phyloP scores from a whole-genome alignment of 1,284 basidiomycete genomes.

The Cerrena zonata region DNA sequence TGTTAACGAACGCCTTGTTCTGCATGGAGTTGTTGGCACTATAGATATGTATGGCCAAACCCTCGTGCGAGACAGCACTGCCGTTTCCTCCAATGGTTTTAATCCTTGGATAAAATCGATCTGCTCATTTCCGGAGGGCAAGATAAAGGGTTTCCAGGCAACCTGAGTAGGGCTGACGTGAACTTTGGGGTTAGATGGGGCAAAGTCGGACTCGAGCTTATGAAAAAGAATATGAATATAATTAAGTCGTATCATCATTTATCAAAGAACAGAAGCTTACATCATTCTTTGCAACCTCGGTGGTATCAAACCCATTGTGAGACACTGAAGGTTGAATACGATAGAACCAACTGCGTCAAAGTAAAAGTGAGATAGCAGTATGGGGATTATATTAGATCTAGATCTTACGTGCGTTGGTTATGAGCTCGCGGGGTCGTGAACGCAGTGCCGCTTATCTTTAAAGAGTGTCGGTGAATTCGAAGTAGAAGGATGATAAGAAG shows the following conservation, averaged over 20 bases:
- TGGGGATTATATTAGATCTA: background rate
- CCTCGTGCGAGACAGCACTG: slow-evolving; percentile 1
- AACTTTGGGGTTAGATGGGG: slow-evolving; percentile 6
- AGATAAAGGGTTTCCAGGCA: slow-evolving; percentile 1
- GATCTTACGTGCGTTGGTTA: slow-evolving; percentile 6
- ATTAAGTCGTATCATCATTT: background rate
- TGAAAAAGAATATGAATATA: background rate
- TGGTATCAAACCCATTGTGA: slow-evolving; percentile 3
- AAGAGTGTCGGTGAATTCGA: background rate
- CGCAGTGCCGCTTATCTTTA: slow-evolving; percentile 6
- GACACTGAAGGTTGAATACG: slow-evolving; percentile 7
- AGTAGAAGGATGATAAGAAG: background rate
- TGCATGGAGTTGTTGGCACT: slow-evolving; percentile 6
- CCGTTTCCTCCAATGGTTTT: slow-evolving; percentile 6
- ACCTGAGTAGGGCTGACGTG: slow-evolving; percentile 4
- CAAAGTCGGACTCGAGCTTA: slow-evolving; percentile 5
- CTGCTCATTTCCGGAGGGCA: slow-evolving; percentile 1
- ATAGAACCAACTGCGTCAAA: slow-evolving; percentile 7
- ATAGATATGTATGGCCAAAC: slow-evolving; percentile 5
- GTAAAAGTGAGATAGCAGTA: background rate
- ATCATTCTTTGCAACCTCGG: background rate
- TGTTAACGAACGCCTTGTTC: slow-evolving; percentile 7
- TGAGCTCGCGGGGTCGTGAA: slow-evolving; percentile 2
- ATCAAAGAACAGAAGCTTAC: slow-evolving; percentile 2
- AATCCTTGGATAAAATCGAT: slow-evolving; percentile 6